These are phyloP conservation scores for Begonia masoniana DNA, from an alignment of 306 rosid species.

Conservation along the genomic window DNA sequence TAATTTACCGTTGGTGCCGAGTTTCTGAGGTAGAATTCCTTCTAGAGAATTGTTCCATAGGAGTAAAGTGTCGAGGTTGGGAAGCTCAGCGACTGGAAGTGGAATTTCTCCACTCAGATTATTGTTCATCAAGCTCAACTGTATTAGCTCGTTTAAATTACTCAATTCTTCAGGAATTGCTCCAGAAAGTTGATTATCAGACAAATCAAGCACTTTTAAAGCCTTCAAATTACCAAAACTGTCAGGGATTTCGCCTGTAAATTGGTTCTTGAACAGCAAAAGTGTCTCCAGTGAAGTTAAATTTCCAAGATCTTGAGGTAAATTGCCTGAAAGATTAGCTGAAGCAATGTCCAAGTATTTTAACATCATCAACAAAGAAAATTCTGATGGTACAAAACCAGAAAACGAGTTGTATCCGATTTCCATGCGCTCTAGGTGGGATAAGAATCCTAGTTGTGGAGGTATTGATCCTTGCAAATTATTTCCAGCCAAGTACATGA, in stretches of 20 bases:
- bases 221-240: slow-evolving; percentile 40
- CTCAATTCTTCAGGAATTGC: slow-evolving; percentile 40
- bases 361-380: slow-evolving; percentile 34
- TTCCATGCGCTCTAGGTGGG: slow-evolving; percentile 57
- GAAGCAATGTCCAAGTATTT: slow-evolving; percentile 61
- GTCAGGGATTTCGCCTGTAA: slow-evolving; percentile 57
- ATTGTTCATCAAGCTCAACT: slow-evolving; percentile 46
- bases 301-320: slow-evolving; percentile 56
- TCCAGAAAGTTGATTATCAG: slow-evolving; percentile 66
- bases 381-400: slow-evolving; percentile 42
- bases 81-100: slow-evolving; percentile 46
- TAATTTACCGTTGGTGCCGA: slow-evolving; percentile 46
- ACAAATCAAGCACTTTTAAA: slow-evolving; percentile 49
- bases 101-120: slow-evolving; percentile 63
- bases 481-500: slow-evolving; percentile 60
- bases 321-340: slow-evolving; percentile 39
- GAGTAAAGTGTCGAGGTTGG: slow-evolving; percentile 32
- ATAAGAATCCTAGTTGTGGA: slow-evolving; percentile 33
- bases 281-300: slow-evolving; percentile 42
- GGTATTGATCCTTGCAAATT: slow-evolving; percentile 51
- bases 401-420: slow-evolving; percentile 69
- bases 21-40: slow-evolving; percentile 52
- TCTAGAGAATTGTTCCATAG: slow-evolving; percentile 69
- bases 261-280: slow-evolving; percentile 42
- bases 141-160: slow-evolving; percentile 23